Evolutionary conservation across 257 asterid species (phyloP), one percentile per base, ranked within the genome.

Genomic region (Cynanchum wilfordii): DNA sequence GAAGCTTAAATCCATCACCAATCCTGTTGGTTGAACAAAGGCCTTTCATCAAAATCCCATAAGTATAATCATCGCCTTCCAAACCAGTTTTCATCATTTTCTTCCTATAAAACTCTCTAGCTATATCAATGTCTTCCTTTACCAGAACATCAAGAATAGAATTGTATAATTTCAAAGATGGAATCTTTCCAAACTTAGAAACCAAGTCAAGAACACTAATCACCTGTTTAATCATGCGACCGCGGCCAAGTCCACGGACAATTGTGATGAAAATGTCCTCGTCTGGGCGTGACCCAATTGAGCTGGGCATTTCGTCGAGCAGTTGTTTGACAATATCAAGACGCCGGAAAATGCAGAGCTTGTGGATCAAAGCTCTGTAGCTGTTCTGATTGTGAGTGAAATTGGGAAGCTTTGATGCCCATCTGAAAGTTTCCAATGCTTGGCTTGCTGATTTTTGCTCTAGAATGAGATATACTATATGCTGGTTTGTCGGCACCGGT

Each of bases 21-120:
- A 95, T 90, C 70, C 98, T 81, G 81, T 90, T 95, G 38, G 99
- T 95, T 77, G 84, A 79, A 86, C 96, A 92, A 75, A 95, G 88
- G 15, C 99, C 97, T 82, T 95, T 95, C 98, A 95, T 95, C 82
- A 95, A 75, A 81, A 89, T 92, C 66, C 89, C 98, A 1, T 81
- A 87, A 69, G 99, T 92, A 81, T 90, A 95, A 66, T 84, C 91
- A 79, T 95, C 98, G 15, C 92, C 96, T 71, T 76, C 78, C 76
- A 92, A 76, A 30, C 93, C 96, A 79, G 38, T 66, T 4, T 75
- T 90, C 92, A 85, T 87, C 83, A 95, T 92, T 81, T 92, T 95
- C 85, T 57, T 88, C 87, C 96, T 77, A 30, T 87, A 95, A 78
- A 91, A 89, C 79, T 89, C 88, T 82, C 98, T 82, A 52, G 97